Evolutionary conservation across 2,329 filamentous ascomycete genomes (phyloP).

Genomic region (Penicillium sp.): DNA sequence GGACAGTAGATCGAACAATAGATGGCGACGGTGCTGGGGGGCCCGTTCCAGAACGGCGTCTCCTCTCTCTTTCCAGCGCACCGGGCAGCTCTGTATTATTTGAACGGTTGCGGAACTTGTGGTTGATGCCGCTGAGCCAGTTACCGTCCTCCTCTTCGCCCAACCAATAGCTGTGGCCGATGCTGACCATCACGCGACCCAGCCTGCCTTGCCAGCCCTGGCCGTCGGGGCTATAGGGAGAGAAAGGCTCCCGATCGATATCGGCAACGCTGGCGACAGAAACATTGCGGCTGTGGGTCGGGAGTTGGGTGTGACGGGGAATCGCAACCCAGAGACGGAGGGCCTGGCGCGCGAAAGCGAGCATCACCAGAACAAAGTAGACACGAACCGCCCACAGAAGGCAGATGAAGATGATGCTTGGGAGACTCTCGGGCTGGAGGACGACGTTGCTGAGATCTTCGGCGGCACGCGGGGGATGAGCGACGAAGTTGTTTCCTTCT

Average conservation of each 20-base stretch:
- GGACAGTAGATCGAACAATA: conserved; percentile 33
- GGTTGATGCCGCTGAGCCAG: conserved; percentile 64
- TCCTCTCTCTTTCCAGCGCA: conserved; percentile 55
- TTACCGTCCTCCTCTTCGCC: conserved; percentile 61
- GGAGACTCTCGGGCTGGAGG: conserved; percentile 64
- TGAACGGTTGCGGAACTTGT: conserved; percentile 56
- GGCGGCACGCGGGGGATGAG: conserved; percentile 43
- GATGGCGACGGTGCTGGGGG: conserved; percentile 45
- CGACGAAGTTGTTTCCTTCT: conserved; percentile 48
- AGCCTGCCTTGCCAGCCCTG: conserved; percentile 75
- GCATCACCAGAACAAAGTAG: conserved; percentile 81
- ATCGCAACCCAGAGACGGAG: conserved; percentile 59
- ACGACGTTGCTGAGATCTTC: conserved; percentile 61
- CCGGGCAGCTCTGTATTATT: conserved; percentile 43
- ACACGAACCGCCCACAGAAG: conserved; percentile 70
- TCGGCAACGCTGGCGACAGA: conserved; percentile 48
- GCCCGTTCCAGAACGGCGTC: conserved; percentile 61
- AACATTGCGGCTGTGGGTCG: conserved; percentile 43
- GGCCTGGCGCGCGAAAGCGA: conserved; percentile 76
- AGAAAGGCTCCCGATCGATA: conserved; percentile 65
- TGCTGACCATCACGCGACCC: conserved; percentile 72
- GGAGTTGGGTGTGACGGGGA: conserved; percentile 39
- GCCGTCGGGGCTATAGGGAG: conserved; percentile 65
- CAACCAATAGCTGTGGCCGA: conserved; percentile 78
- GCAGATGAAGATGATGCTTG: conserved; percentile 74